Evolutionary conservation across 2,329 filamentous ascomycete genomes (phyloP), one percentile per base, ranked within the genome.

Genomic region (Uncinocarpus reesii): DNA sequence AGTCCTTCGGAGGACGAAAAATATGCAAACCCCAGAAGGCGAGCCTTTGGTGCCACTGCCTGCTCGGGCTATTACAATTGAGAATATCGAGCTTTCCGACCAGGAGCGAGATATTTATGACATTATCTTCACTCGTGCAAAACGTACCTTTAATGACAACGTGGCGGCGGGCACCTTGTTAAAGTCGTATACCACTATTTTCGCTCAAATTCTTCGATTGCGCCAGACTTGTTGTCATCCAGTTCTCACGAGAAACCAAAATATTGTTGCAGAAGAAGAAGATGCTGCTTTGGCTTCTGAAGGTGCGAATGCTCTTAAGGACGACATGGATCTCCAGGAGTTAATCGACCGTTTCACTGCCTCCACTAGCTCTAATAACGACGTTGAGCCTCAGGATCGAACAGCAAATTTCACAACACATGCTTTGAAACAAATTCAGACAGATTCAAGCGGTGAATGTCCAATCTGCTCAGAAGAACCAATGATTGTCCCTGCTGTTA

Each of bases 141-240:
- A 90, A 63, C 77, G 80, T 45, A 84, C 89, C 0, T 92, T 96
- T 62, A 81, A 81, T 26, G 80, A 83, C 52, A 96, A 94, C 51
- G 76, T 95, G 10, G 87, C 94, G 62, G 87, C 86, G 7, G 92
- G 92, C 3, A 96, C 90, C 0, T 76, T 98, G 3, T 79, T 96
- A 72, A 95, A 95, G 64, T 89, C 88, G 0, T 98, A 89, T 60
- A 95, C 92, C 0, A 95, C 88, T 45, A 95, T 98, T 53, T 95
- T 98, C 62, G 90, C 92, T 0, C 92, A 98, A 64, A 93, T 98
- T 60, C 69, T 98, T 34, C 84, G 92, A 1, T 78, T 98, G 7
- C 81, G 92, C 1, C 92, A 98, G 61, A 86, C 86, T 1, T 98
- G 92, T 63, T 96, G 92, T 54, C 92, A 98, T 63, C 92, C 92